Conservation (phyloP, 371 early-diverging fungal species). For the Actinomucor elegans region DNA sequence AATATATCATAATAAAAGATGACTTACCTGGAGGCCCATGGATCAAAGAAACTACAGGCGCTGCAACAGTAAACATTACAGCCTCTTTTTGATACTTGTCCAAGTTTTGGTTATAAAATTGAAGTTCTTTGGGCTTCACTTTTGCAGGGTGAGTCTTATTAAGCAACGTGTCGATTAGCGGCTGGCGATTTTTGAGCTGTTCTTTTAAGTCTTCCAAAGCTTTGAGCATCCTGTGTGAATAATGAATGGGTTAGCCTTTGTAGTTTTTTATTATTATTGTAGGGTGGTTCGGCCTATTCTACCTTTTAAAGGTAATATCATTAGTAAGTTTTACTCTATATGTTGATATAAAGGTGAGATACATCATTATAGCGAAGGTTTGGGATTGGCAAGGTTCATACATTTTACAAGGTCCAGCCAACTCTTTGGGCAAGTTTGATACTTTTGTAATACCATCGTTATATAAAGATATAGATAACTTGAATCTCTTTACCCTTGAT, state of each 20-base stretch:
- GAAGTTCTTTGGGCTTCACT: neutral
- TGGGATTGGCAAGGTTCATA: too few species aligned
- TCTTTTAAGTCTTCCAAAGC: neutral
- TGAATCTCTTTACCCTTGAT: too few species aligned
- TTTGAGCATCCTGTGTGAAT: neutral
- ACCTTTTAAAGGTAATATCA: neutral
- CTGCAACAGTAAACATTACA: constrained; percentile 60
- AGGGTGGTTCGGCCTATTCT: too few species aligned
- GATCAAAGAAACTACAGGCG: constrained; percentile 71
- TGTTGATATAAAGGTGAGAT: too few species aligned
- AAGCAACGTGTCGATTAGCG: neutral
- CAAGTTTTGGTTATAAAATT: constrained; percentile 57
- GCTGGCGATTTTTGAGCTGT: neutral
- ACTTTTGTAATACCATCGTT: too few species aligned
- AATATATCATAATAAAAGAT: too few species aligned
- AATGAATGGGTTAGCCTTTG: neutral
- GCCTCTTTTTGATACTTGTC: constrained; percentile 77
- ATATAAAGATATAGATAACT: too few species aligned
- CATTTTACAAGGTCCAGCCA: too few species aligned
- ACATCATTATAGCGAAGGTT: too few species aligned
- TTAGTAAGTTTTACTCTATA: neutral
- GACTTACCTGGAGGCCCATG: constrained; percentile 82
- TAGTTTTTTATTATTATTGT: too few species aligned
- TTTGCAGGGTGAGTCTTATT: neutral
- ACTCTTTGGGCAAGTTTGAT: too few species aligned